Percentiles rank a stretch among this genome's conserved stretches.
Evolutionary conservation across 2,329 filamentous ascomycete species (phyloP).

Genomic region (Pyrenochaeta sp.): DNA sequence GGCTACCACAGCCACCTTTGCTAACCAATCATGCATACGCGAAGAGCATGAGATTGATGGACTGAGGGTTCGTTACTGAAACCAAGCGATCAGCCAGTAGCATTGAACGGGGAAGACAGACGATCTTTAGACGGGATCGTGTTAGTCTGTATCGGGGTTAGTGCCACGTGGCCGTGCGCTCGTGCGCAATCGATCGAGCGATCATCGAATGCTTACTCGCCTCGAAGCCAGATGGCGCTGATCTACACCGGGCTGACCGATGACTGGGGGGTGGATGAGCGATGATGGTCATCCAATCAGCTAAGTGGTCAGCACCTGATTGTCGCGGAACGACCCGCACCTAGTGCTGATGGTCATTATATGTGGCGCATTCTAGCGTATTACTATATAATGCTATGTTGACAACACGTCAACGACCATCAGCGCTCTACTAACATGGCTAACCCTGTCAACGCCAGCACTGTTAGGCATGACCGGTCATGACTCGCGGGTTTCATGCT

Average conservation of each 20-base stretch:
- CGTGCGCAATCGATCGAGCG: background rate
- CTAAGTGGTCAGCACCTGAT: no score
- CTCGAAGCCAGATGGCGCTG: background rate
- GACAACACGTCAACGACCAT: background rate
- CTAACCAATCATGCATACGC: background rate
- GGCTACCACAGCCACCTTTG: background rate
- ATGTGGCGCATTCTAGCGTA: background rate
- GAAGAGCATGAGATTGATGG: background rate
- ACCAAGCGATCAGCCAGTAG: background rate
- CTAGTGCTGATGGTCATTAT: background rate
- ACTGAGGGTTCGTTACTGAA: background rate
- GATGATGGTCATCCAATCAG: no score
- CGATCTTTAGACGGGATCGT: background rate
- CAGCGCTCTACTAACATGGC: background rate
- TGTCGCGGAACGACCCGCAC: background rate
- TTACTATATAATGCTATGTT: background rate
- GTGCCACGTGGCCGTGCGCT: background rate
- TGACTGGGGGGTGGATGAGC: no score
- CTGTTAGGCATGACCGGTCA: background rate
- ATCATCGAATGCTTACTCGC: conserved; percentile 1
- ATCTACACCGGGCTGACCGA: background rate
- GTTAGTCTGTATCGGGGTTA: background rate
- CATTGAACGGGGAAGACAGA: background rate
- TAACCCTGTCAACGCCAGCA: background rate
- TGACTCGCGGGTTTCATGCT: background rate